phyloP scores from a whole-genome alignment of 495 filamentous ascomycete genomes.

The Endocarpon pusillum region DNA sequence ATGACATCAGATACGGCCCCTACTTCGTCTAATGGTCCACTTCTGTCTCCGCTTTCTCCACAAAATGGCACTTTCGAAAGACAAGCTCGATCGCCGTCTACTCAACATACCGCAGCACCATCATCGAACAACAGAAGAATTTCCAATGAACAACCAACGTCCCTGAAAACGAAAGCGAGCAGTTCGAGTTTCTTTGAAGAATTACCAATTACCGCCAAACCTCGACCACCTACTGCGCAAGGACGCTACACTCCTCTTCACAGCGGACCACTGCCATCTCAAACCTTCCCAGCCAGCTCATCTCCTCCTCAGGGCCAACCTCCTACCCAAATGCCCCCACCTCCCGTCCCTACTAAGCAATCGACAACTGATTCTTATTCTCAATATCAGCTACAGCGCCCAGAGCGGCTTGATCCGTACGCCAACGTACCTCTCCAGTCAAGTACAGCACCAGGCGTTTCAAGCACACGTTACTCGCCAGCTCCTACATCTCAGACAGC shows the following conservation, averaged over 20 bases:
- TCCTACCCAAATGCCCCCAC: slow-evolving; percentile 12
- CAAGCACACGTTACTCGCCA: slow-evolving; percentile 23
- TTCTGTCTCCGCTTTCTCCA: too few relatives aligned
- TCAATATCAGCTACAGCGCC: slow-evolving; percentile 28
- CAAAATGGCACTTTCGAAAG: too few relatives aligned
- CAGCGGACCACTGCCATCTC: slow-evolving; percentile 11
- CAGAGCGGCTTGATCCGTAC: slow-evolving; percentile 48
- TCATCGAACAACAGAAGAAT: slow-evolving; percentile 17
- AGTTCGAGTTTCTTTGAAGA: slow-evolving; percentile 72
- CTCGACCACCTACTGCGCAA: slow-evolving; percentile 29
- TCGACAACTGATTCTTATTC: slow-evolving; percentile 27
- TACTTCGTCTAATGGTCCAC: too few relatives aligned
- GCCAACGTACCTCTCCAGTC: slow-evolving; percentile 23
- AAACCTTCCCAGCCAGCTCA: slow-evolving; percentile 5
- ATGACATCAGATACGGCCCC: slow-evolving; percentile 21
- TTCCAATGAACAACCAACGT: slow-evolving; percentile 3
- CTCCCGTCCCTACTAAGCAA: slow-evolving; percentile 16
- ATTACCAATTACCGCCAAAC: slow-evolving; percentile 47
- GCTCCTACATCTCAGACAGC: slow-evolving; percentile 24
- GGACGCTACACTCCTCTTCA: slow-evolving; percentile 36
- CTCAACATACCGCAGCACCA: too few relatives aligned
- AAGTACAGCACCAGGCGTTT: slow-evolving; percentile 22
- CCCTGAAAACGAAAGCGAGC: slow-evolving; percentile 1
- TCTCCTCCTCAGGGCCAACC: slow-evolving; percentile 13
- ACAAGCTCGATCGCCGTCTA: too few relatives aligned